Evolutionary conservation across 140 eudicot species (phyloP), one percentile per base, ranked within the genome.

Genomic region (Oenanthe javanica): DNA sequence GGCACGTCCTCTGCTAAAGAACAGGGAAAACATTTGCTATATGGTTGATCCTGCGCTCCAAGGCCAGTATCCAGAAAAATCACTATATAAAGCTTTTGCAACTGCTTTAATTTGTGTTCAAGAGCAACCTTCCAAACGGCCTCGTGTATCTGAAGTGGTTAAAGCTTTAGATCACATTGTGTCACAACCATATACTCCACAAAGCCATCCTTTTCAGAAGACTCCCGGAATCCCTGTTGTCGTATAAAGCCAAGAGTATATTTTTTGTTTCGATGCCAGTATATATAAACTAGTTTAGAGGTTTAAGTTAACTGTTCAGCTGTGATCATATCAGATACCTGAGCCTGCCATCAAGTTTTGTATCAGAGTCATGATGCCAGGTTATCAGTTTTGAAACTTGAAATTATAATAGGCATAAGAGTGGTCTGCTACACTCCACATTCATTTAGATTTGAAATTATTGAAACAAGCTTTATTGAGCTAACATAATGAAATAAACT

Each of bases 51-150:
- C 96, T 12, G 84, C 83, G 12, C 86, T 93, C 19, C 85, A 89
- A 83, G 93, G 98, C 23, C 84, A 83, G 50, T 93, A 88, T 81
- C 98, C 97, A 43, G 84, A 74, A 48, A 83, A 94, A 74, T 90
- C 91, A 31, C 84, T 92, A 13, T 89, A 87, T 77, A 96, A 90
- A 79, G 92, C 93, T 79, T 87, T 92, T n/a, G 92, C 97, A 9
- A 90, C 90, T 4, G 87, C 97, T 59, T 90, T 91, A 84, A 90
- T 92, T 93, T 90, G 96, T 75, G 86, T 89, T 25, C 90, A 88
- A 75, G 96, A 88, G 81, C 84, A 84, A 49, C 89, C 96, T 10
- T 81, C 42, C 79, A 47, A 84, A 85, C 75, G 97, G 50, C 97
- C 97, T 1, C 84, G 77, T 49, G 86, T 89, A 74, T 88, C 90